These are phyloP conservation scores for Rhizopus delemar DNA, from an alignment of 371 early-diverging fungal genomes.

Conservation along the genomic window DNA sequence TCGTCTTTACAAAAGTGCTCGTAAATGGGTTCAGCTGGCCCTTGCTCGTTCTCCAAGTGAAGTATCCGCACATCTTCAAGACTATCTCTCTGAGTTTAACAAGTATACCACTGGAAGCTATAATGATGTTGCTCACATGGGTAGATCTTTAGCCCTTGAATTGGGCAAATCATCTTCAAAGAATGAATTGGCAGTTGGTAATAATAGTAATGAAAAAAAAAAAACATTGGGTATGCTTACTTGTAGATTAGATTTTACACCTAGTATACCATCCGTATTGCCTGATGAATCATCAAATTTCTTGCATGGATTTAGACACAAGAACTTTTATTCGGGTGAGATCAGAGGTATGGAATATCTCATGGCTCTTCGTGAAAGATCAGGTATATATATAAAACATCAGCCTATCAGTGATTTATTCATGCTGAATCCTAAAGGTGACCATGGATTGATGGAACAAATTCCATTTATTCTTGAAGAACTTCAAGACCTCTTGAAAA, in stretches of 20 bases:
- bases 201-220: not conserved
- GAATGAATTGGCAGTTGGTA: constrained; percentile 41
- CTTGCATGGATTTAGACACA: constrained; percentile 58
- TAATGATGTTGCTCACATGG: constrained; percentile 64
- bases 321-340: constrained; percentile 62
- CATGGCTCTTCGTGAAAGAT: constrained; percentile 17
- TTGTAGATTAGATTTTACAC: constrained; percentile 33
- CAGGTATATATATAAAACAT: constrained; percentile 6
- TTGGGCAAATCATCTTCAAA: constrained; percentile 59
- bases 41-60: constrained; percentile 56
- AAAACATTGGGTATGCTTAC: not conserved
- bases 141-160: constrained; percentile 76
- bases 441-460: constrained; percentile 35
- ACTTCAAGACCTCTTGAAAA: constrained; percentile 39
- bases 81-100: constrained; percentile 66
- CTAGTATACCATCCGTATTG: constrained; percentile 46
- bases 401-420: not conserved
- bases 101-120: constrained; percentile 52
- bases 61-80: constrained; percentile 66
- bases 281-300: constrained; percentile 63
- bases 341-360: constrained; percentile 61
- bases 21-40: constrained; percentile 68
- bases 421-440: not conserved
- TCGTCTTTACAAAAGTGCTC: constrained; percentile 62
- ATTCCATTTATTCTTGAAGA: constrained; percentile 44